Evolutionary conservation across 2,329 filamentous ascomycete species (phyloP), one percentile per base, ranked within the genome.

Genomic region (Xylariales sp.): DNA sequence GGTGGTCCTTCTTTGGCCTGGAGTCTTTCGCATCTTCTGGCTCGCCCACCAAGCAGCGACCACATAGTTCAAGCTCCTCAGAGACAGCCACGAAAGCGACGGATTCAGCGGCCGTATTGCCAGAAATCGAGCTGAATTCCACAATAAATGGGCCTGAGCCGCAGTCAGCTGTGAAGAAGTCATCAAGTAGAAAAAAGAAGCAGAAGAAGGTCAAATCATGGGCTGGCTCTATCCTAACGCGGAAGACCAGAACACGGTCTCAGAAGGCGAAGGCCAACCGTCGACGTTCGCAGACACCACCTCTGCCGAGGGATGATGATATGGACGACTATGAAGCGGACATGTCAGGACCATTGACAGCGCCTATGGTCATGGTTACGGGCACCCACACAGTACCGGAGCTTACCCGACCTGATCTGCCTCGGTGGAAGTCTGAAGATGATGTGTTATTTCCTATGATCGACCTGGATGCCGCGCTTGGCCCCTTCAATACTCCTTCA

Each of bases 401-500:
- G 34, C 54, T 9, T 9, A 16, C 39, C 16, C 12, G 11, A n/a
- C 32, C 39, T 12, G n/a, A 61, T 28, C 62, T 61, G 20, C 58
- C 55, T 4, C 51, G 56, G 14, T 54, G 53, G 46, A 63, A 52
- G 31, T 62, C 61, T 3, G 72, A 79, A 7, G 78, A 82, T 34
- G 87, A 94, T 45, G 61, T 77, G 3, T 75, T 83, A 39, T 87
- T 82, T 55, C 83, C 86, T 6, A 84, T 96, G 61, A 94, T 98
- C 48, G 93, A 98, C 61, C 70, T 98, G 31, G 93, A 98, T 65
- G 91, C 90, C 14, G 93, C 91, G 19, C 74, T 97, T 2, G 90
- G 89, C 2, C 89, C 91, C 0, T 95, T 95, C 63, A 93, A 94
- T 54, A 95, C 89, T 0, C 86, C 86, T 19, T 68, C 81, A 2